A percentile compares a stretch with the other conserved stretches of the same genome.
These are phyloP conservation scores for Alternaria rosae DNA, from an alignment of 2,329 filamentous ascomycete genomes.

Conservation along the genomic window DNA sequence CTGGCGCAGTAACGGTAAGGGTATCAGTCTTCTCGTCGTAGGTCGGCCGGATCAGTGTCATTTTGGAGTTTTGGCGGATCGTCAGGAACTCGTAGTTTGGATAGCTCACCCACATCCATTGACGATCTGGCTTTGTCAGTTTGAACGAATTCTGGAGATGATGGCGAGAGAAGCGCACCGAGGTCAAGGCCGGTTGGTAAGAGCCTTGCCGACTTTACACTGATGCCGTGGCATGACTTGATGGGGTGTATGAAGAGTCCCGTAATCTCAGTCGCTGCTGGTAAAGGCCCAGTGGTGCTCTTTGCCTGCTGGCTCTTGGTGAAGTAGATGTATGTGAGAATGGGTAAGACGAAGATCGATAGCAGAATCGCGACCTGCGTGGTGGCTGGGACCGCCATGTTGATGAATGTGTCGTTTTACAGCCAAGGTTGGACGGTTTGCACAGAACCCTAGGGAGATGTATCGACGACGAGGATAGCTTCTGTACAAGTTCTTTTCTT, in stretches of 20 bases:
- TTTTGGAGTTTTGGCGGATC: conserved; percentile 66
- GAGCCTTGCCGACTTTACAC: conserved; percentile 60
- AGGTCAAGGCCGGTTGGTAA: conserved; percentile 66
- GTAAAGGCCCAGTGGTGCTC: conserved; percentile 35
- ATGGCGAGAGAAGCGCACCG: conserved; percentile 23
- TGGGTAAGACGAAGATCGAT: conserved; percentile 38
- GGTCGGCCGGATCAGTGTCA: conserved; percentile 68
- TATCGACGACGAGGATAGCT: not conserved
- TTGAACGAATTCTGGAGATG: not conserved
- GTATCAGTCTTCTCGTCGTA: conserved; percentile 56
- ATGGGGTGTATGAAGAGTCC: conserved; percentile 68
- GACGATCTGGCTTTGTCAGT: conserved; percentile 57
- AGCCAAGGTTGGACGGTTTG: not conserved
- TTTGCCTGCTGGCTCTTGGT: conserved; percentile 19
- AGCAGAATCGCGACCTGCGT: conserved; percentile 37
- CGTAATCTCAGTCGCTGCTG: conserved; percentile 53
- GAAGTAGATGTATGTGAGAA: conserved; percentile 42
- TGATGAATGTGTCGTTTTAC: not conserved
- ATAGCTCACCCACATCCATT: conserved; percentile 71
- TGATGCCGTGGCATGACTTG: conserved; percentile 71
- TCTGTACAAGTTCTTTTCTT: not conserved
- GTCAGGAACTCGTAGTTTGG: conserved; percentile 65
- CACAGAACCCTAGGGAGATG: not conserved
- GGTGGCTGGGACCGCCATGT: conserved; percentile 35
- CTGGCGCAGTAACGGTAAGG: conserved; percentile 59